phyloP scores from a whole-genome alignment of 345 rosid genomes.

The Alliaria petiolata region DNA sequence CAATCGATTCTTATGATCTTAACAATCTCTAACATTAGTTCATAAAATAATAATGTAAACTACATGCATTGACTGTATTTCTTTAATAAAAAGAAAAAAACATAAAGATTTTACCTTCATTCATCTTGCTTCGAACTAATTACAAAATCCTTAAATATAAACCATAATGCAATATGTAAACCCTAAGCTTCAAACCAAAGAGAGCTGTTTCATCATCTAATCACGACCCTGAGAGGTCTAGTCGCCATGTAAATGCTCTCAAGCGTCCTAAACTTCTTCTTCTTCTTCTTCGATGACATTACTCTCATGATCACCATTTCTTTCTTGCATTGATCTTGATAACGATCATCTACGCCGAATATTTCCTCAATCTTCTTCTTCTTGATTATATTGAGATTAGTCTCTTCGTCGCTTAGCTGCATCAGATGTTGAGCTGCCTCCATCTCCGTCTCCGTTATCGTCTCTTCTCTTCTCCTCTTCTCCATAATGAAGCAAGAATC shows the following conservation, averaged over 20 bases:
- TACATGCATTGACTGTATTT: not conserved
- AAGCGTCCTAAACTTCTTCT: conserved; percentile 17
- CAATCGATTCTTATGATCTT: not conserved
- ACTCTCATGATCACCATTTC: conserved; percentile 7
- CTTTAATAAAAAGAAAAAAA: not conserved
- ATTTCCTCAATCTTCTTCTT: conserved; percentile 28
- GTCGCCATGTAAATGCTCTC: conserved; percentile 33
- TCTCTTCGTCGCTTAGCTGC: conserved; percentile 30
- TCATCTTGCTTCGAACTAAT: not conserved
- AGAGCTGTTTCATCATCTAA: conserved; percentile 7
- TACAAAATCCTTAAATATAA: not conserved
- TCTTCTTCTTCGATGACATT: conserved; percentile 14
- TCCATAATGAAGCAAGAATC: not conserved
- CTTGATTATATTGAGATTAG: not conserved
- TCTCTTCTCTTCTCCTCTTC: conserved; percentile 24
- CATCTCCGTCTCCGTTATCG: conserved; percentile 9
- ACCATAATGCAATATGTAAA: not conserved
- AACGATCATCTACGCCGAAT: conserved; percentile 17
- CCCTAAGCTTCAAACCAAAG: not conserved
- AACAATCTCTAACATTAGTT: not conserved
- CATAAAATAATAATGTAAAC: not conserved
- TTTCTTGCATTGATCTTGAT: conserved; percentile 21
- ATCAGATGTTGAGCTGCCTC: conserved; percentile 17
- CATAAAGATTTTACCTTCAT: not conserved
- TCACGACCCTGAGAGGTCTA: conserved; percentile 15